Evolutionary conservation across 805 yeast species (phyloP).

Genomic region (Candida ulmi): DNA sequence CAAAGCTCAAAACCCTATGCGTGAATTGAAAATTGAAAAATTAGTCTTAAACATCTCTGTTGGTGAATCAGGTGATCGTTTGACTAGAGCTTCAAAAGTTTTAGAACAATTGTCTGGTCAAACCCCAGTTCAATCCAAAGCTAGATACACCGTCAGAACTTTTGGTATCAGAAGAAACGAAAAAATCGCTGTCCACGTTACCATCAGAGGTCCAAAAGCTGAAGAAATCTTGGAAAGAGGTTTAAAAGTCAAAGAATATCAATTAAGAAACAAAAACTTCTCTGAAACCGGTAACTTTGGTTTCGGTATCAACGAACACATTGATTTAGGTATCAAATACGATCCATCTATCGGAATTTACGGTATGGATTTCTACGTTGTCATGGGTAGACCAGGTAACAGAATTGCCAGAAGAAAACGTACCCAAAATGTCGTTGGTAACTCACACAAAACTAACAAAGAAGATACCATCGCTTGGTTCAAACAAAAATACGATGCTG

Average conservation of each 20-base stretch:
- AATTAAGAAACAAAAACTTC: constrained; percentile 90
- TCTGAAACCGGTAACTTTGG: constrained; percentile 99
- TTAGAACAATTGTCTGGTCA: constrained; percentile 99
- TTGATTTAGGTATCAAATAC: constrained; percentile 99
- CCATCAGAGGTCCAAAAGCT: constrained; percentile 99
- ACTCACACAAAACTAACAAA: constrained; percentile 85
- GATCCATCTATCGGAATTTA: constrained; percentile 99
- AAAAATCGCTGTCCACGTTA: constrained; percentile 98
- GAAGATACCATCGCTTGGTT: constrained; percentile 97
- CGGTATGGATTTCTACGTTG: constrained; percentile 99
- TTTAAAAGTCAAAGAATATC: constrained; percentile 99
- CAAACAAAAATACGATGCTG: constrained; percentile 99
- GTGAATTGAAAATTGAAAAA: constrained; percentile 98
- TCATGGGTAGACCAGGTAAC: constrained; percentile 98
- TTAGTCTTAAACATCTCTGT: constrained; percentile 99
- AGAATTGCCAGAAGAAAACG: constrained; percentile 99
- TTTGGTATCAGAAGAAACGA: constrained; percentile 99
- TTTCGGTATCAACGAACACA: constrained; percentile 99
- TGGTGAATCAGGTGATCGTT: constrained; percentile 99
- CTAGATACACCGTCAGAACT: constrained; percentile 99
- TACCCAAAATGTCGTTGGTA: constrained; percentile 82
- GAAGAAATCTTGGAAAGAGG: constrained; percentile 99
- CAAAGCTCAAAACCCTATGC: constrained; percentile 88
- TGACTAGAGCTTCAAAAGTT: constrained; percentile 99
- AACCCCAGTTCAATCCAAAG: constrained; percentile 99